Percentiles rank a stretch among this genome's conserved stretches.
These are phyloP conservation scores for Ambrosia artemisiifolia DNA, from an alignment of 129 eudicot species.

Conservation along the genomic window DNA sequence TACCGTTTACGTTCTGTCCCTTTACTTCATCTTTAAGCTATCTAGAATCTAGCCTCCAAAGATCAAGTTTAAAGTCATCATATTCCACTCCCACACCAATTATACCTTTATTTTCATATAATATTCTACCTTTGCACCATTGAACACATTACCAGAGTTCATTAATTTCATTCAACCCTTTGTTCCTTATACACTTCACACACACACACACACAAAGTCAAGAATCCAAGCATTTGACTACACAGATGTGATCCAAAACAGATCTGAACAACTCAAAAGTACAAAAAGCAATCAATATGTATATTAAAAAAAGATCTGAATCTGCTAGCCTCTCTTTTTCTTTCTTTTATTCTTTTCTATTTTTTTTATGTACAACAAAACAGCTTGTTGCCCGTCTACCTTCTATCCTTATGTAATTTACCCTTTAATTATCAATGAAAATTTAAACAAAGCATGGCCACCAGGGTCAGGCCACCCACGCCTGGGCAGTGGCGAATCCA, in stretches of 20 bases:
- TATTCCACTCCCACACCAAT: conserved; percentile 15
- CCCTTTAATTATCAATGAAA: too few species aligned
- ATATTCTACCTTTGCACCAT: neutral
- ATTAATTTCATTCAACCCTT: neutral
- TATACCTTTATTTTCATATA: neutral
- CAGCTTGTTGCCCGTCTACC: too few species aligned
- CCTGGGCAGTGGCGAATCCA: too few species aligned
- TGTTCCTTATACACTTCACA: neutral
- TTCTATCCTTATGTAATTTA: too few species aligned
- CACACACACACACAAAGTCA: neutral
- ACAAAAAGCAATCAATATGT: neutral
- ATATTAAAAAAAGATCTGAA: neutral
- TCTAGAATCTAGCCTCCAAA: conserved; percentile 20
- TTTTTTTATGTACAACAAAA: too few species aligned
- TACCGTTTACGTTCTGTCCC: neutral
- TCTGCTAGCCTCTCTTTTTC: neutral
- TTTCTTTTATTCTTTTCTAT: too few species aligned
- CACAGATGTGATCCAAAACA: conserved; percentile 23
- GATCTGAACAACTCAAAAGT: conserved; percentile 18
- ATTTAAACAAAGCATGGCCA: too few species aligned
- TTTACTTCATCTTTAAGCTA: conserved; percentile 26
- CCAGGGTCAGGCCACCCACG: too few species aligned
- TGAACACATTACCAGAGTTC: neutral
- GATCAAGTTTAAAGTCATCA: conserved; percentile 10
- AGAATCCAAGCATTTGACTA: neutral